Base-by-base conservation (phyloP, 2,329 filamentous ascomycete genomes). In the Xylaria multiplex region DNA sequence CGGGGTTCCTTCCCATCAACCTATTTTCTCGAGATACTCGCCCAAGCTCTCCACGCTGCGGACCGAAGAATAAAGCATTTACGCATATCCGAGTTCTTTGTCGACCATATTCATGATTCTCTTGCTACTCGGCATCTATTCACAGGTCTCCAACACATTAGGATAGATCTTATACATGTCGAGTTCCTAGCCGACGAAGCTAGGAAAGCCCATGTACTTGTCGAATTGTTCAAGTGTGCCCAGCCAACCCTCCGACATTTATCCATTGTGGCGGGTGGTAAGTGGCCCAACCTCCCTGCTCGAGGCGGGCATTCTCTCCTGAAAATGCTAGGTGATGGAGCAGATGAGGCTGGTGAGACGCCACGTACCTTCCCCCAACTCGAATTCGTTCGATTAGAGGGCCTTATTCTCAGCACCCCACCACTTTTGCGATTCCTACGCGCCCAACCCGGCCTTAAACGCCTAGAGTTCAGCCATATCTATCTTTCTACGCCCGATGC, bases 401-500 rank as follows among this genome's bases (percentile, higher is more conserved):
- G 58, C 14, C 30, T 67, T 49, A 67, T 62, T 22, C 59, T 65
- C 32, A 65, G 64, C 52, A 69, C 65, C 5, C 55, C 55, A 14
- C 48, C 68, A 11, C 65, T 69, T 8, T 13, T 68, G 19, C 58
- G 42, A 19, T 69, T 69, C 48, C 24, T 69, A 6, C 11, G 30
- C 37, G 62, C 65, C 14, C 68, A 69, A 19, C 65, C 68, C 2
- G 16, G 16, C 14, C 62, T 69, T 16, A 58, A 62, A 13, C n/a
- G 35, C 35, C n/a, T 69, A 9, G 68, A 69, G 22, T 59, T 69
- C 30, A 22, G 46, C 14, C 24, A 61, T 14, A 24, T 68, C 48
- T 72, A 74, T 52, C 66, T 74, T 22, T 62, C 56, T 9, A 73
- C 67, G 2, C 42, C 24, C 13, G 53, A 45, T 32, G 22, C 30